Evolutionary conservation across 371 early-diverging fungal species (phyloP).

Genomic region (Mucor indicus): DNA sequence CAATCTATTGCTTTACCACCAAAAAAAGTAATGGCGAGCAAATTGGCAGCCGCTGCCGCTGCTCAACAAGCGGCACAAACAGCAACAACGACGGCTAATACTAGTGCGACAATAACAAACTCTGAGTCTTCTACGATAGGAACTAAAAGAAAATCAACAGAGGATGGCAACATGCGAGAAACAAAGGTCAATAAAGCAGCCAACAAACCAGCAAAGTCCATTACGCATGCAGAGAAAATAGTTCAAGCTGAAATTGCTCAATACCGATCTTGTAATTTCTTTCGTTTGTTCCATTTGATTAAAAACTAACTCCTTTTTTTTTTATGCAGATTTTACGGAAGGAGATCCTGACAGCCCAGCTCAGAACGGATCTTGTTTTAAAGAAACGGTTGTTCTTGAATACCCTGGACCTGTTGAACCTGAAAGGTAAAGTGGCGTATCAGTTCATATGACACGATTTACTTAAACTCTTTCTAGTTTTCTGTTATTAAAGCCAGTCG

Average conservation of each 20-base stretch:
- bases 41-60: slow-evolving; percentile 16
- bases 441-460: not conserved
- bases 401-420: slow-evolving; percentile 22
- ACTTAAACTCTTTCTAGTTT: slow-evolving; percentile 15
- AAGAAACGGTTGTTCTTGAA: slow-evolving; percentile 18
- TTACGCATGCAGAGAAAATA: slow-evolving; percentile 50
- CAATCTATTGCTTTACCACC: slow-evolving; percentile 18
- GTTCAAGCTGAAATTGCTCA: slow-evolving; percentile 40
- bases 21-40: slow-evolving; percentile 24
- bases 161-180: no score
- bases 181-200: no score
- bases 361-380: not conserved
- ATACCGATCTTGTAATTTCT: slow-evolving; percentile 45
- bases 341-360: slow-evolving; percentile 16
- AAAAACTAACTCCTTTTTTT: not conserved
- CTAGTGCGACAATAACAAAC: no score
- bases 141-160: no score
- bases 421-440: slow-evolving; percentile 19
- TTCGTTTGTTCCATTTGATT: not conserved
- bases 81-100: no score
- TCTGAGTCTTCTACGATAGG: no score
- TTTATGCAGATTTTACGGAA: slow-evolving; percentile 14
- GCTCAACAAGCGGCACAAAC: no score
- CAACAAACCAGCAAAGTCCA: slow-evolving; percentile 17
- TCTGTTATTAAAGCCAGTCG: slow-evolving; percentile 35